Conservation (phyloP, 2,329 filamentous ascomycete genomes). For the Teratosphaeria viscida region DNA sequence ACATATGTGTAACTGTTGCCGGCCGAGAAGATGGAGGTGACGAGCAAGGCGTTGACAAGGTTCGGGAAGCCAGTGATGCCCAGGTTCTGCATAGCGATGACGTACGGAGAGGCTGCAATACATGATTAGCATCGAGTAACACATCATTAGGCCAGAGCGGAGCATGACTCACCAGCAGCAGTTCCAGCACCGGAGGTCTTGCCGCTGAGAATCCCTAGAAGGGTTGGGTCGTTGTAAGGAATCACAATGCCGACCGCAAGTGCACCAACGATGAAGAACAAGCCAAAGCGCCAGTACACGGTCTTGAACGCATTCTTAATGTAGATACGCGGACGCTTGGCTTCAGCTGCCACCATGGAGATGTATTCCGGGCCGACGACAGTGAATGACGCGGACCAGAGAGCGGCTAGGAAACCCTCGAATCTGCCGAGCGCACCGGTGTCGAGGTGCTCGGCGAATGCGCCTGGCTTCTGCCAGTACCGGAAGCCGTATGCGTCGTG, state of each 20-base stretch:
- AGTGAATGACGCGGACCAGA: slow-evolving; percentile 29
- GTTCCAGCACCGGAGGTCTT: slow-evolving; percentile 3
- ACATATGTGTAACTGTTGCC: slow-evolving; percentile 48
- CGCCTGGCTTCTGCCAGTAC: slow-evolving; percentile 21
- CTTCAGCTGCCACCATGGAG: slow-evolving; percentile 39
- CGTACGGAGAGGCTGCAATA: slow-evolving; percentile 21
- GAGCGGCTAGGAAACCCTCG: slow-evolving; percentile 25
- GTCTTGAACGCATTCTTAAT: slow-evolving; percentile 42
- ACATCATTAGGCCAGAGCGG: slow-evolving; percentile 13
- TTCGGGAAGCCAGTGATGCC: slow-evolving; percentile 35
- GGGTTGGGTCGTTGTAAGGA: slow-evolving; percentile 23
- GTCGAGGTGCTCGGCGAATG: slow-evolving; percentile 20
- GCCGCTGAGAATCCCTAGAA: slow-evolving; percentile 15
- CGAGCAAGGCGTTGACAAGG: slow-evolving; percentile 28
- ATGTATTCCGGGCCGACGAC: slow-evolving; percentile 38
- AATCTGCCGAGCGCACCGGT: slow-evolving; percentile 24
- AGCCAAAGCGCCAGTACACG: slow-evolving; percentile 37
- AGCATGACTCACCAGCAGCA: slow-evolving; percentile 8
- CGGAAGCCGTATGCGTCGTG: slow-evolving; percentile 33
- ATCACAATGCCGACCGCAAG: slow-evolving; percentile 36
- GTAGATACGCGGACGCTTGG: slow-evolving; percentile 34
- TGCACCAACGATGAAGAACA: slow-evolving; percentile 40
- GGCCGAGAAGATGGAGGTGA: slow-evolving; percentile 47
- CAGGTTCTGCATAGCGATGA: slow-evolving; percentile 31
- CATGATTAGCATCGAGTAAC: neutral